Evolutionary conservation across 495 filamentous ascomycete genomes (phyloP).

Genomic region (Aspergillus biplanus): DNA sequence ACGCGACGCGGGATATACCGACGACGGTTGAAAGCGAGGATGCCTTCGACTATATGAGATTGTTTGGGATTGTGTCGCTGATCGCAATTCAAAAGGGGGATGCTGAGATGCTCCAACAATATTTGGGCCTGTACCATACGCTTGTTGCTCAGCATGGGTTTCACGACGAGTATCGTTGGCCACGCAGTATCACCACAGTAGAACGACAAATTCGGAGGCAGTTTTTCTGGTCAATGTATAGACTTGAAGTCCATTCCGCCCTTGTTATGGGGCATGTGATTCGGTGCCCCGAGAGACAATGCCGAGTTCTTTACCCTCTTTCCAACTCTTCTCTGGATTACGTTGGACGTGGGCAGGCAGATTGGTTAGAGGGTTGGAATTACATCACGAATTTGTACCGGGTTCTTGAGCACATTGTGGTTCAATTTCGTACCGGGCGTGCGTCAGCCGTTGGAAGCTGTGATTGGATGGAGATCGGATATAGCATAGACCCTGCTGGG

Average conservation of each 20-base stretch:
- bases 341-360: background rate
- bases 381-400: slow-evolving; percentile 9
- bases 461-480: background rate
- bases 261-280: slow-evolving; percentile 6
- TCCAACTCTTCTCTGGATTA: background rate
- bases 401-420: slow-evolving; percentile 9
- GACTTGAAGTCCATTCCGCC: slow-evolving; percentile 14
- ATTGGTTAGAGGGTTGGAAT: slow-evolving; percentile 11
- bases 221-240: slow-evolving; percentile 14
- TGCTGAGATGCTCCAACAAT: slow-evolving; percentile 3
- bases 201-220: slow-evolving; percentile 6
- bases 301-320: slow-evolving; percentile 5
- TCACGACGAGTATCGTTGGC: slow-evolving; percentile 12
- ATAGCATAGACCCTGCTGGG: slow-evolving; percentile 6
- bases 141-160: slow-evolving; percentile 2
- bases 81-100: slow-evolving; percentile 2
- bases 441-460: background rate
- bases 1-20: background rate
- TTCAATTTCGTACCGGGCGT: background rate
- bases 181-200: background rate
- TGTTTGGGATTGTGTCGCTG: background rate
- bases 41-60: slow-evolving; percentile 1
- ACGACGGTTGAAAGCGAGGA: background rate
- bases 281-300: background rate
- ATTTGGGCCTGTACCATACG: slow-evolving; percentile 2